phyloP scores from a whole-genome alignment of 1,284 basidiomycete species.

The Dichomitus squalens region DNA sequence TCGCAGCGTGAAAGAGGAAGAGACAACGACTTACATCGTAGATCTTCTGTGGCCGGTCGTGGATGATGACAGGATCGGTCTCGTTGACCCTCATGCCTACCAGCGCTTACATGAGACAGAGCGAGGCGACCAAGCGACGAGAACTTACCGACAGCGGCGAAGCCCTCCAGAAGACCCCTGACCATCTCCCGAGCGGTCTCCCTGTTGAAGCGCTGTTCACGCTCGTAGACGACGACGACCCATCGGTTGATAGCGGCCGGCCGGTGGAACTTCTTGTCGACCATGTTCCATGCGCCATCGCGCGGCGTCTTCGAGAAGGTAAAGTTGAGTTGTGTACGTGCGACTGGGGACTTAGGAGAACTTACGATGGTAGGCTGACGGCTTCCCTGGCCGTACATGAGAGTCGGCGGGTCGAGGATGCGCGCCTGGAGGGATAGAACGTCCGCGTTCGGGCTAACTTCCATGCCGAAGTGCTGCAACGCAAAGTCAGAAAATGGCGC shows the following conservation, averaged over 20 bases:
- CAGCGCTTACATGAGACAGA: background rate
- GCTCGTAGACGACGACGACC: slow-evolving; percentile 67
- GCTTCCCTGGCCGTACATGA: slow-evolving; percentile 59
- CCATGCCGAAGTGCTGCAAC: slow-evolving; percentile 56
- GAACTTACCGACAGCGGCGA: slow-evolving; percentile 57
- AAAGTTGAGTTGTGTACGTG: background rate
- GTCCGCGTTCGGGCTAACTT: slow-evolving; percentile 47
- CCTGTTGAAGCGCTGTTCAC: slow-evolving; percentile 51
- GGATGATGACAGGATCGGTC: slow-evolving; percentile 45
- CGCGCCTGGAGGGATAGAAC: slow-evolving; percentile 61
- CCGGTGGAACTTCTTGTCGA: slow-evolving; percentile 63
- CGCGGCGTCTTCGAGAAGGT: slow-evolving; percentile 46
- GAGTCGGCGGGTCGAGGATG: slow-evolving; percentile 58
- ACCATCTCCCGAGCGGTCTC: slow-evolving; percentile 51
- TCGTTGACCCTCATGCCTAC: slow-evolving; percentile 55
- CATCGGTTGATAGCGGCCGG: slow-evolving; percentile 55
- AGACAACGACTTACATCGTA: slow-evolving; percentile 38
- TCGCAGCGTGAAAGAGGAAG: background rate
- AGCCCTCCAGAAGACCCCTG: slow-evolving; percentile 46
- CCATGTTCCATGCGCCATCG: slow-evolving; percentile 77
- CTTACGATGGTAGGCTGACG: slow-evolving; percentile 57
- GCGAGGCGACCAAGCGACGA: background rate
- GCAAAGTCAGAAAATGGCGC: background rate
- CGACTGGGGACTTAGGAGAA: background rate
- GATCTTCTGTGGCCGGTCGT: slow-evolving; percentile 53